Base-by-base conservation (phyloP, 2,329 filamentous ascomycete genomes). In the Fusarium gaditjirri region DNA sequence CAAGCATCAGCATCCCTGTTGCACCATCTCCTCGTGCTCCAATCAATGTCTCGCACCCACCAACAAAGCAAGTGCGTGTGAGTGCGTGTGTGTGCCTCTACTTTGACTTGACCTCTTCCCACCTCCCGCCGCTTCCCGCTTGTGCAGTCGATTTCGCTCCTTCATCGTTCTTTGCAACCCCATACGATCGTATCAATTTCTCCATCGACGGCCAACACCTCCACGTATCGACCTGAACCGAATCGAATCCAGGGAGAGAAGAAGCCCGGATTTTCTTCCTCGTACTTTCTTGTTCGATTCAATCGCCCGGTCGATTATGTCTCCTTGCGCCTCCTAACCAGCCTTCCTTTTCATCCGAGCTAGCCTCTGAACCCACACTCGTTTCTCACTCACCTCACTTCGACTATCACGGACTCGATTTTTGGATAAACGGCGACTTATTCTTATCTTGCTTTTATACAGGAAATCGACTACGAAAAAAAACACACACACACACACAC, bases 331-430 rank as follows among this genome's bases (percentile, higher is more conserved):
- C 73, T 74, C 77, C 71, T 77, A 77, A 75, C 56, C 73, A 74
- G 76, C 77, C 74, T 77, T 65, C 68, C 54, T 73, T 73, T 72
- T 72, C 73, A 73, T 76, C 72, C 78, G 84, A 86, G 84, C 84
- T 85, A 85, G 84, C 82, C 84, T 85, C 83, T 78, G 73, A 77
- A 79, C 82, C 75, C 84, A 82, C 81, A 85, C 84, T 82, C 84
- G 85, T 73, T 72, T 63, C 72, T 67, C 71, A 69, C 46, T 73
- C 64, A 75, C 61, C 55, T 71, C 63, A 61, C 56, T 58, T 56
- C 70, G 75, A 68, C 56, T 50, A 59, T 29, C 63, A 54, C 49
- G 52, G 61, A 62, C 49, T 61, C 71, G 50, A 50, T 39, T 47
- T 29, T 59, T 56, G 58, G 50, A 61, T 52, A 71, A 29, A 55